Percentiles rank a stretch among this genome's conserved stretches.
Evolutionary conservation across 2,329 filamentous ascomycete genomes (phyloP).

Genomic region (Fusarium protoensiforme): DNA sequence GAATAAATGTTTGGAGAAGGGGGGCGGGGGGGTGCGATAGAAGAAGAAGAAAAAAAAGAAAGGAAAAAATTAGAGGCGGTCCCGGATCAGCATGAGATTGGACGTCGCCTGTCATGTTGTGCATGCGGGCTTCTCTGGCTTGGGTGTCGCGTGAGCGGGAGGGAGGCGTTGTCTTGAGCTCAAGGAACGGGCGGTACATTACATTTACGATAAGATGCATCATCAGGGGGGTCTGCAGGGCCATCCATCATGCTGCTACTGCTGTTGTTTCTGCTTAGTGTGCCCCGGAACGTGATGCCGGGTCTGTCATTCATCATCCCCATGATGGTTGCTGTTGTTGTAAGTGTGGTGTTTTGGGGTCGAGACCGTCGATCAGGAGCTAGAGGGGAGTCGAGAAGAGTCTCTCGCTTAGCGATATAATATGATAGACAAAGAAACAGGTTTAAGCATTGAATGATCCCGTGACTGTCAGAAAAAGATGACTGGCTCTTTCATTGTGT

Average conservation of each 20-base stretch:
- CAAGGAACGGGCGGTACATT: background rate
- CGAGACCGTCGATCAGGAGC: background rate
- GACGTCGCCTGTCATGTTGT: background rate
- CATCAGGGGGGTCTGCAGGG: background rate
- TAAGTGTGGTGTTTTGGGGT: background rate
- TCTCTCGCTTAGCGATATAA: background rate
- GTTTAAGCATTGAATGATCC: background rate
- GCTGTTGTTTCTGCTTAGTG: background rate
- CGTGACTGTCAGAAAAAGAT: background rate
- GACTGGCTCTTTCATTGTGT: background rate
- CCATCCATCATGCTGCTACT: background rate
- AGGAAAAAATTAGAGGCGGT: background rate
- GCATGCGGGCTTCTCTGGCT: constrained; percentile 1
- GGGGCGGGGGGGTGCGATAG: background rate
- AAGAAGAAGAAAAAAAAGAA: background rate
- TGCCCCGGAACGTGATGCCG: constrained; percentile 24
- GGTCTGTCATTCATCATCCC: background rate
- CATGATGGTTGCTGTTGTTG: background rate
- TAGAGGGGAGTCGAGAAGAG: background rate
- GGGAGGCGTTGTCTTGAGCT: background rate
- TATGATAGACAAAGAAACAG: background rate
- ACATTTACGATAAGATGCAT: background rate
- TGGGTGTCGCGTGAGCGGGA: constrained; percentile 2
- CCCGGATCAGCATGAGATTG: constrained; percentile 16
- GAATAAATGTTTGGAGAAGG: background rate